Percentiles rank a stretch among this genome's conserved stretches.
These are phyloP conservation scores for Agapanthus africanus DNA, from an alignment of 106 monocot species.

Conservation along the genomic window DNA sequence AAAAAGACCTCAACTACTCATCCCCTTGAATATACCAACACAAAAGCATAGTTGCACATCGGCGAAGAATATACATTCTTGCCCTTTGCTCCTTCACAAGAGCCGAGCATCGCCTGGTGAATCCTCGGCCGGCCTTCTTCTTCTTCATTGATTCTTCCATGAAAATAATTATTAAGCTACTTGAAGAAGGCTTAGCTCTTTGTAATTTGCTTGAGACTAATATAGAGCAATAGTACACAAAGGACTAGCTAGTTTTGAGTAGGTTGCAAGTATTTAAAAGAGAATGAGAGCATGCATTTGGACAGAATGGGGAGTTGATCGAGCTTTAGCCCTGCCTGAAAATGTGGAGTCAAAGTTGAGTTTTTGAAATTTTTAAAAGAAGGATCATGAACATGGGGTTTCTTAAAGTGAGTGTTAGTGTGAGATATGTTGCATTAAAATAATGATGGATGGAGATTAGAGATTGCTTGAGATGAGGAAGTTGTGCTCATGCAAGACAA, in stretches of 20 bases:
- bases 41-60: constrained; percentile 69
- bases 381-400: constrained; percentile 8
- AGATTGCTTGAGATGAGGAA: constrained; percentile 23
- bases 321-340: constrained; percentile 22
- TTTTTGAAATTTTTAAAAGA: constrained; percentile 1
- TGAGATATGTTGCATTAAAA: too few relatives aligned
- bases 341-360: too few relatives aligned
- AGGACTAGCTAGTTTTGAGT: not conserved
- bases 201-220: too few relatives aligned
- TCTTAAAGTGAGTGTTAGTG: constrained; percentile 15
- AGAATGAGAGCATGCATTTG: constrained; percentile 2
- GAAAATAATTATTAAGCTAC: too few relatives aligned
- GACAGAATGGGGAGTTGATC: constrained; percentile 16
- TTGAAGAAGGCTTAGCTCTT: too few relatives aligned
- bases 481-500: constrained; percentile 24
- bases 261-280: constrained; percentile 3
- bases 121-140: constrained; percentile 26
- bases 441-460: not conserved
- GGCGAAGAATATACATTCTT: constrained; percentile 76
- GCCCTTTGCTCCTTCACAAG: constrained; percentile 70
- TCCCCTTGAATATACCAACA: constrained; percentile 75
- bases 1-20: too few relatives aligned
- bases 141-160: constrained; percentile 7
- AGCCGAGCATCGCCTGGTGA: constrained; percentile 37
- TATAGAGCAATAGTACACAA: not conserved